These are phyloP conservation scores for Nicotiana knightiana DNA, from an alignment of 257 asterid genomes.

Conservation along the genomic window DNA sequence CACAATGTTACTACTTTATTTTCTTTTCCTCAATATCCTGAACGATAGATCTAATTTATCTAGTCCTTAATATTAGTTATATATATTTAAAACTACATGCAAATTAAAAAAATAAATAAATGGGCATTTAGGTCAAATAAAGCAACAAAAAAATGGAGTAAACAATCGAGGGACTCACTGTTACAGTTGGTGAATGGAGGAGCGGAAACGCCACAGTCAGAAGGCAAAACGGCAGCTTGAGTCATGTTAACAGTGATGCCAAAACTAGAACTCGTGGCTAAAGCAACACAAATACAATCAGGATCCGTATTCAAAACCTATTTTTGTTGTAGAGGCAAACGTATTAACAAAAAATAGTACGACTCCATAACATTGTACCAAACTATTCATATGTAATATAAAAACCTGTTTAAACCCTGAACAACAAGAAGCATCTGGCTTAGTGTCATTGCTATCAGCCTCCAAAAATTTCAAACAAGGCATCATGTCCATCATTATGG, in stretches of 20 bases:
- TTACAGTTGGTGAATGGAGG: constrained; percentile 17
- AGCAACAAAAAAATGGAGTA: too few species aligned
- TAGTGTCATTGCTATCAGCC: neutral
- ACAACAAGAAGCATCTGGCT: constrained; percentile 14
- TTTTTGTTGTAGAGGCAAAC: neutral
- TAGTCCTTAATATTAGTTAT: too few species aligned
- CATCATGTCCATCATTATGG: neutral
- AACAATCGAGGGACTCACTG: neutral
- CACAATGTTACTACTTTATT: neutral
- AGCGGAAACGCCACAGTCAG: constrained; percentile 10
- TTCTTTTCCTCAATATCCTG: neutral
- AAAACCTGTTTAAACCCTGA: constrained; percentile 3
- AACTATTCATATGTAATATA: neutral
- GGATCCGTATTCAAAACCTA: neutral
- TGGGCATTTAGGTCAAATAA: neutral
- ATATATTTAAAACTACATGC: too few species aligned
- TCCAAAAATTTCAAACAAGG: constrained; percentile 7
- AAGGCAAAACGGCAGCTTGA: constrained; percentile 9
- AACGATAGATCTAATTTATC: neutral
- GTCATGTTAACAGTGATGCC: constrained; percentile 11
- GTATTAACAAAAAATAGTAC: neutral
- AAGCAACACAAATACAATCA: constrained; percentile 11
- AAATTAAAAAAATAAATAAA: neutral
- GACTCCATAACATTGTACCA: too few species aligned
- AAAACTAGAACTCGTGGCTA: neutral